phyloP scores from a whole-genome alignment of 2,329 filamentous ascomycete genomes.

The Metarhizium sp. region DNA sequence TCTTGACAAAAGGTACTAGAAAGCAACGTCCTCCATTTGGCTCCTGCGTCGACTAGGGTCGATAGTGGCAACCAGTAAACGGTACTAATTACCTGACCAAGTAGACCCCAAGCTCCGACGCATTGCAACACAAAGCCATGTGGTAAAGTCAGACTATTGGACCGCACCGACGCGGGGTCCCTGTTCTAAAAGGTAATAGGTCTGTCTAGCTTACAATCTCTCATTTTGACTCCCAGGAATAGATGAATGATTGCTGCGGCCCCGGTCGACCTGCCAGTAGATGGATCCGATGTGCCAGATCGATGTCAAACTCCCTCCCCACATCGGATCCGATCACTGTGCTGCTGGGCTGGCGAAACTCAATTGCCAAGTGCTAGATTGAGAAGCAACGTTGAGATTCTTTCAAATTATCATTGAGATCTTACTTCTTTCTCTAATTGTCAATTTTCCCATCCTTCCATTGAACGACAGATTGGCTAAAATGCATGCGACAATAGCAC shows the following conservation, averaged over 20 bases:
- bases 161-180: neutral
- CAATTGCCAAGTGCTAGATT: neutral
- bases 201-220: neutral
- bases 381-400: neutral
- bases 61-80: too few relatives aligned
- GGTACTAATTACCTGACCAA: too few relatives aligned
- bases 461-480: neutral
- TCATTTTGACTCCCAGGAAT: neutral
- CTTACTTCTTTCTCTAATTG: neutral
- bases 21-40: too few relatives aligned
- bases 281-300: neutral
- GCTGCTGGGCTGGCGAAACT: neutral
- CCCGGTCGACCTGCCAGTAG: neutral
- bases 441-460: too few relatives aligned
- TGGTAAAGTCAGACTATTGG: too few relatives aligned
- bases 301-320: neutral
- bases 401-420: neutral
- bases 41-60: too few relatives aligned
- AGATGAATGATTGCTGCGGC: neutral
- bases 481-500: neutral
- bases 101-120: too few relatives aligned
- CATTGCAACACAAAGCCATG: too few relatives aligned
- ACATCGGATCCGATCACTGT: constrained; percentile 6
- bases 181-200: neutral
- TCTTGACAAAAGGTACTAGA: too few relatives aligned